phyloP scores from a whole-genome alignment of 169 alveolate species.

The Theileria equi region DNA sequence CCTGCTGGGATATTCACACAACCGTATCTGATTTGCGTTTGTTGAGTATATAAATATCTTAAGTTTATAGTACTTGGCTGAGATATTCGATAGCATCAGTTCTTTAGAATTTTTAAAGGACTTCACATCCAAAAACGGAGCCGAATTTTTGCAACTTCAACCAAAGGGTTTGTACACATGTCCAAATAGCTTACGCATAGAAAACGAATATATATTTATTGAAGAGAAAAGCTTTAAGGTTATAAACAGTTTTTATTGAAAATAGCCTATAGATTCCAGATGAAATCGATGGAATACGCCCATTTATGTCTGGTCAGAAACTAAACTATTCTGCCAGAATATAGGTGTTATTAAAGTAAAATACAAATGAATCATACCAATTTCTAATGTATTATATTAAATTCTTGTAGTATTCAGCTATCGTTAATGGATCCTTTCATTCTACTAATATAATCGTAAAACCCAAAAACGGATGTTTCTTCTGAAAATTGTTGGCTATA shows the following conservation, averaged over 20 bases:
- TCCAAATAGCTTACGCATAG: background rate
- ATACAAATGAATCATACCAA: too few relatives aligned
- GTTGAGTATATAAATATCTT: background rate
- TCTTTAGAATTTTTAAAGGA: conserved; percentile 64
- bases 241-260: conserved; percentile 19
- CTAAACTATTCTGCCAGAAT: conserved; percentile 49
- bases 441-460: conserved; percentile 70
- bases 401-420: too few relatives aligned
- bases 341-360: too few relatives aligned
- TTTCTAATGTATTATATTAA: too few relatives aligned
- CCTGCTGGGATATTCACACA: conserved; percentile 77
- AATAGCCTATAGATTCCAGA: conserved; percentile 21
- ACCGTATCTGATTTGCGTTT: conserved; percentile 61
- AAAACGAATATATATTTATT: too few relatives aligned
- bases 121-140: conserved; percentile 69
- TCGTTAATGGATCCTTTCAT: conserved; percentile 20
- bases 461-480: conserved; percentile 77
- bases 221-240: conserved; percentile 9
- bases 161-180: conserved; percentile 27
- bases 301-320: conserved; percentile 66
- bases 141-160: conserved; percentile 59
- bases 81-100: conserved; percentile 51
- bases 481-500: conserved; percentile 72
- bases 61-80: conserved; percentile 49
- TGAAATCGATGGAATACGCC: conserved; percentile 61